Base-by-base conservation (phyloP, 75 land plant genomes). In the Sequoiadendron giganteum region DNA sequence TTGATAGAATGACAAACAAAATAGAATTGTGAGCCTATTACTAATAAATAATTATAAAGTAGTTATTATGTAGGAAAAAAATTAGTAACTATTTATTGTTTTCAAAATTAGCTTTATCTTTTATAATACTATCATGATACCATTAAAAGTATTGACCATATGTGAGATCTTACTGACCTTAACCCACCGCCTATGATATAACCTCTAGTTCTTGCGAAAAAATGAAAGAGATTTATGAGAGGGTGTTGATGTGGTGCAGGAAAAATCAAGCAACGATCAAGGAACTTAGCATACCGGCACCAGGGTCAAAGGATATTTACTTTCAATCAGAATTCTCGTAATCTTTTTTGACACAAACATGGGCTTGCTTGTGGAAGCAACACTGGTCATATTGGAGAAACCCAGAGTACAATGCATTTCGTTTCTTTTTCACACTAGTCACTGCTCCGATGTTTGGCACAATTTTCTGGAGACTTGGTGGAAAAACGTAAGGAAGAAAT, bases 361-460 rank as follows among this genome's bases (percentile, higher is more conserved):
- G 45, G 43, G 91, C 94, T 36, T 93, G 93, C 43, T 81, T 93
- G 32, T 93, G 93, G 94, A 93, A 93, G 75, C 93, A 90, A 58
- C 79, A 91, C 30, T 90, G 89, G 91, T 91, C 93, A 34, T 93
- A 93, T 56, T 93, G 94, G 94, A 61, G 90, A n/a, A 91, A 89
- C 48, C 89, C 92, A 3, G 75, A 88, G 42, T 92, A 92, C 82
- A 91, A 89, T 75, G 58, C 89, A 18, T 52, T 89, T 55, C 86
- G 94, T 2, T 85, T 90, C 42, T 54, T 90, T 18, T 88, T 90
- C 70, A 88, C 93, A 8, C 61, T 91, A 5, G 81, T 87, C 13
- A 18, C 85, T 21, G 89, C 87, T 13, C 77, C 89, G 25, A 5
- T 90, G 3, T 85, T 90, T 54, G 93, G 91, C 13, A n/a, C 90